A percentile compares a stretch with the other conserved stretches of the same genome.
These are phyloP conservation scores for Aspergillus fumigatiaffinis DNA, from an alignment of 2,329 filamentous ascomycete species.

Conservation along the genomic window DNA sequence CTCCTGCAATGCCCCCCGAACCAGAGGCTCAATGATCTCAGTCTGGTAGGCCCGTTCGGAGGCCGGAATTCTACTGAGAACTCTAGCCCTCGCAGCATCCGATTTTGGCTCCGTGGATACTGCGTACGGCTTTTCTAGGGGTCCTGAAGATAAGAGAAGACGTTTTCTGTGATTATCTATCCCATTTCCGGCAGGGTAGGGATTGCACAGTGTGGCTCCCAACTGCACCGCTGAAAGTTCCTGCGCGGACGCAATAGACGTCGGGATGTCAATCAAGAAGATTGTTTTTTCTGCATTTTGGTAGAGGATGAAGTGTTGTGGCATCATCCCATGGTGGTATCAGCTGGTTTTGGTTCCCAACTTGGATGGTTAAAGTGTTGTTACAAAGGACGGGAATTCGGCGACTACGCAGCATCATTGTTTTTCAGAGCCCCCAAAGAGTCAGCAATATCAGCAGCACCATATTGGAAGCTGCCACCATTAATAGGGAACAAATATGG, in stretches of 20 bases:
- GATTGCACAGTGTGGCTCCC: background rate
- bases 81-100: constrained; percentile 38
- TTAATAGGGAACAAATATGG: background rate
- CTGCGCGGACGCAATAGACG: constrained; percentile 55
- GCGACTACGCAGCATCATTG: background rate
- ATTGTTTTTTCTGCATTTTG: constrained; percentile 43
- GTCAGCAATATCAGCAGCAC: background rate
- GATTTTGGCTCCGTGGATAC: constrained; percentile 50
- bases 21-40: constrained; percentile 23
- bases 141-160: constrained; percentile 43
- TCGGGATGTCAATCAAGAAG: constrained; percentile 56
- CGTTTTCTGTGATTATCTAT: constrained; percentile 4
- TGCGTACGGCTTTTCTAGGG: constrained; percentile 46
- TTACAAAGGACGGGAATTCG: background rate
- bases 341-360: background rate
- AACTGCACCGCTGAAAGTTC: constrained; percentile 18
- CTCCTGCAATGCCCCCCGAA: constrained; percentile 38
- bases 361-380: no score
- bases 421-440: background rate
- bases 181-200: background rate
- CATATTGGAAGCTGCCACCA: background rate
- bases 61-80: constrained; percentile 34
- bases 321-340: constrained; percentile 2
- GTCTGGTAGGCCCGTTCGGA: constrained; percentile 30
- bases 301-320: constrained; percentile 46